Evolutionary conservation across 768 basidiomycete species (phyloP).

Genomic region (Mycena metata): DNA sequence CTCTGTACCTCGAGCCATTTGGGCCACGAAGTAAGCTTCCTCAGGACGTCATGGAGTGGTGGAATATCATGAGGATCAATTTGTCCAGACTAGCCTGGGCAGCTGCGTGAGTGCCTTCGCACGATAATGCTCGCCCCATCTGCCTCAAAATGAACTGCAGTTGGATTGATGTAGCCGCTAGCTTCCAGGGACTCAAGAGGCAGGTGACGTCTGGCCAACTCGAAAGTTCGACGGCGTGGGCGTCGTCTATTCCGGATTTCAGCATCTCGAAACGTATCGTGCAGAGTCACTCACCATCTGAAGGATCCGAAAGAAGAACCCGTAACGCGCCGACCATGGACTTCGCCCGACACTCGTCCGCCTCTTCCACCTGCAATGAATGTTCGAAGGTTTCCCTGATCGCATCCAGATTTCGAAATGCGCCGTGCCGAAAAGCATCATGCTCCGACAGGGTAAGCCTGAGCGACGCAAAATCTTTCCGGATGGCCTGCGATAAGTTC

Average conservation of each 20-base stretch:
- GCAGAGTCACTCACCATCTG: conserved; percentile 60
- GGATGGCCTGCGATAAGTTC: conserved; percentile 63
- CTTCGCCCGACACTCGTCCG: conserved; percentile 67
- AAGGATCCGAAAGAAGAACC: conserved; percentile 75
- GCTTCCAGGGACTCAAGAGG: conserved; percentile 85
- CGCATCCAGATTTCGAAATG: conserved; percentile 80
- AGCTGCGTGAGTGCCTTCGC: conserved; percentile 64
- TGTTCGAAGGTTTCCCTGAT: conserved; percentile 79
- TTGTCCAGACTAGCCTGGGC: conserved; percentile 77
- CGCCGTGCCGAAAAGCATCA: conserved; percentile 79
- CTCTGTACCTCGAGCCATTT: conserved; percentile 81
- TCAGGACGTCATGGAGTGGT: conserved; percentile 81
- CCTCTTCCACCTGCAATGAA: conserved; percentile 63
- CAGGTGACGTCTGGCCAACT: conserved; percentile 75
- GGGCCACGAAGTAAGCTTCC: conserved; percentile 87
- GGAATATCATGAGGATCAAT: conserved; percentile 76
- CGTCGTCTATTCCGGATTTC: conserved; percentile 35
- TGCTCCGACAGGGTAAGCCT: conserved; percentile 72
- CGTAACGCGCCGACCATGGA: conserved; percentile 76
- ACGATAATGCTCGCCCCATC: conserved; percentile 75
- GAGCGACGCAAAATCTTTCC: conserved; percentile 63
- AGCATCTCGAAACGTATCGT: neutral
- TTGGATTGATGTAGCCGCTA: conserved; percentile 84
- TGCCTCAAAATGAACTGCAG: conserved; percentile 83
- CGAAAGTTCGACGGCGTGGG: conserved; percentile 61